Evolutionary conservation across 2,329 filamentous ascomycete genomes (phyloP).

Genomic region (Tolypocladium paradoxum): DNA sequence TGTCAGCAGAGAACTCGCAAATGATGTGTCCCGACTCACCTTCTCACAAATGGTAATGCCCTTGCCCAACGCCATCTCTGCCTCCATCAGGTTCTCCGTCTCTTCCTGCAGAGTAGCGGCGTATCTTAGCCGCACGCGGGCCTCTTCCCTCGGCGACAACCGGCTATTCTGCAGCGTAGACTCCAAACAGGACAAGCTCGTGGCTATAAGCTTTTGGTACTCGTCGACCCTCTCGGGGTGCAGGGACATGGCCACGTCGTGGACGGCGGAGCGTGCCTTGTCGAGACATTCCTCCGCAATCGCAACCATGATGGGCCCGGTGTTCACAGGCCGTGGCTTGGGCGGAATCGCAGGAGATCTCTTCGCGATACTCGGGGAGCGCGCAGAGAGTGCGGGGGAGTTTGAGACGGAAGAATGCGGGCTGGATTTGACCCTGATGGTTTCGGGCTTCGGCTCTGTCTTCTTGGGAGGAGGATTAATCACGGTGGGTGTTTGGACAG

Average conservation of each 20-base stretch:
- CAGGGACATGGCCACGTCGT: conserved; percentile 30
- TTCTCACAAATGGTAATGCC: conserved; percentile 60
- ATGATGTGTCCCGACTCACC: conserved; percentile 22
- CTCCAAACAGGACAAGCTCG: conserved; percentile 62
- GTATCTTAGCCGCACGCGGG: conserved; percentile 58
- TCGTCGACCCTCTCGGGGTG: conserved; percentile 39
- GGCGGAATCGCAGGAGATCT: conserved; percentile 30
- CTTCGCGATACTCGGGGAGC: conserved; percentile 29
- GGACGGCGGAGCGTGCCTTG: conserved; percentile 48
- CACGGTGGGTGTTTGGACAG: conserved; percentile 5
- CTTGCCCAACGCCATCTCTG: conserved; percentile 61
- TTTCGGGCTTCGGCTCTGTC: conserved; percentile 5
- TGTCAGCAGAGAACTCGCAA: conserved; percentile 1
- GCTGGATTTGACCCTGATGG: conserved; percentile 20
- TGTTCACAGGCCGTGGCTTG: conserved; percentile 34
- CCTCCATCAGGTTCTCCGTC: conserved; percentile 64
- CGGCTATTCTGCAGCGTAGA: conserved; percentile 51
- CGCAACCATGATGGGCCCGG: conserved; percentile 51
- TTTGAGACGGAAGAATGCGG: conserved; percentile 28
- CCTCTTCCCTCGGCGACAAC: conserved; percentile 55
- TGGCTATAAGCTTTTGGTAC: conserved; percentile 63
- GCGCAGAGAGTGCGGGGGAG: conserved; percentile 28
- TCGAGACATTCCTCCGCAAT: conserved; percentile 67
- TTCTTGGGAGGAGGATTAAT: conserved; percentile 5
- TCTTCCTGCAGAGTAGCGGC: conserved; percentile 63